Base-by-base conservation (phyloP, 441 rosid species). In the Aquilaria agallochum region DNA sequence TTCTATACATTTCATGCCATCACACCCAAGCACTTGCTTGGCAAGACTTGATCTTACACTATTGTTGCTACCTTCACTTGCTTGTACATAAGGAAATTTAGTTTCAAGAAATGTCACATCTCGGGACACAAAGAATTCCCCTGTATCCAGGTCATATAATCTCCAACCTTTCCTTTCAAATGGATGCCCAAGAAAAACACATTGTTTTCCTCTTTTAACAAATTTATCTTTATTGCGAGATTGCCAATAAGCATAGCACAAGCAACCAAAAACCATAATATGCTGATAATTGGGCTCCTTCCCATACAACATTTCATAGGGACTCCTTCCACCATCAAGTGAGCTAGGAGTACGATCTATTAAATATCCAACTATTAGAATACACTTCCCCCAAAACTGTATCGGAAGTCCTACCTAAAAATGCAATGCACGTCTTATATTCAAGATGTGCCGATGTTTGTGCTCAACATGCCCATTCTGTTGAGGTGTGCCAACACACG, bases 141-240 rank as follows among this genome's bases (percentile, higher is more conserved):
- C 1, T 0, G 15, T 10, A 0, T 66, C 72, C 1, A 70, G 0
- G 31, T 70, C 62, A 36, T 55, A 67, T 3, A 66, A 2, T 2
- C n/a, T 15, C 68, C 60, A 72, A 0, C 71, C 71, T 9, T 61
- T 72, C 34, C 66, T 46, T 2, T 51, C 55, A 9, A 30, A 56
- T 0, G 58, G 72, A 56, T 55, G 55, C 0, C 63, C 53, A 11
- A 68, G 32, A 56, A 68, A 56, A 31, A 66, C 12, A 48, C 59
- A 60, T 1, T 10, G 12, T 3, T 11, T 2, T 0, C 69, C 47
- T 1, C 62, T 33, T 53, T 45, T n/a, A 11, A n/a, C 50, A 20
- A 20, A 20, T 51, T 62, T 62, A 31, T 62, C 65, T 5, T 15
- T 9, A 0, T n/a, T 5, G 0, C 4, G 6, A 0, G n/a, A 14